Evolutionary conservation across 2,329 filamentous ascomycete species (phyloP).

Genomic region (Pseudopyricularia cyperi): DNA sequence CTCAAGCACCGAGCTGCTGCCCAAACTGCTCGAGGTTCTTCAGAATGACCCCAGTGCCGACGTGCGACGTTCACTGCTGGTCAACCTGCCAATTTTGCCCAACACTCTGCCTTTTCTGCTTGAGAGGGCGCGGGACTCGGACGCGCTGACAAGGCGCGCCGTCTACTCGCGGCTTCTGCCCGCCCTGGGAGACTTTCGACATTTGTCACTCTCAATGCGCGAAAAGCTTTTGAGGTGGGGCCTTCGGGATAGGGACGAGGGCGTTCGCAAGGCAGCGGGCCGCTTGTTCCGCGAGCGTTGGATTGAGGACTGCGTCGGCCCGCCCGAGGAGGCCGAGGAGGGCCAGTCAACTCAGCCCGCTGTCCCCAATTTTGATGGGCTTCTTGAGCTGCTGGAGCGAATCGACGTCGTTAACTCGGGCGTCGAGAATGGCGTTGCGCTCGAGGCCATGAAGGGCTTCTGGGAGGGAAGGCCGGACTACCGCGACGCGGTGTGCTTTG

Average conservation of each 20-base stretch:
- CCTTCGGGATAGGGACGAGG: conserved; percentile 83
- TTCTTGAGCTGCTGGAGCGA: conserved; percentile 82
- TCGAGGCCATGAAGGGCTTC: conserved; percentile 91
- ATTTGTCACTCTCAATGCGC: conserved; percentile 83
- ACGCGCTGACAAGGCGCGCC: conserved; percentile 69
- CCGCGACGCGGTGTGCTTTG: conserved; percentile 56
- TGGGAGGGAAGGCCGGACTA: conserved; percentile 89
- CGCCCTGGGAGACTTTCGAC: conserved; percentile 83
- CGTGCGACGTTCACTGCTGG: conserved; percentile 73
- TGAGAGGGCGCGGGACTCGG: conserved; percentile 80
- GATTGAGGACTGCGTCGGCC: conserved; percentile 86
- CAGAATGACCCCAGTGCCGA: conserved; percentile 93
- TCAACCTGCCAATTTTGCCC: conserved; percentile 80
- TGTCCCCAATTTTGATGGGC: conserved; percentile 62
- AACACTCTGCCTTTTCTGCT: conserved; percentile 75
- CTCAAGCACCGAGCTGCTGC: conserved; percentile 55
- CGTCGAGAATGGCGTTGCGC: conserved; percentile 75
- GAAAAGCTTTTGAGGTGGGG: conserved; percentile 96
- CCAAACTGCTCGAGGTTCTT: conserved; percentile 75
- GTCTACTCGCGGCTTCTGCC: conserved; percentile 82
- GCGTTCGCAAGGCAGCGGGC: conserved; percentile 81
- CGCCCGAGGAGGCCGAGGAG: conserved; percentile 43
- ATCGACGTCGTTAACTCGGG: conserved; percentile 89
- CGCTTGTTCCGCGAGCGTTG: conserved; percentile 88
- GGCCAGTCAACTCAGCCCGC: conserved; percentile 42